A percentile compares a stretch with the other conserved stretches of the same genome.
phyloP scores from a whole-genome alignment of 768 basidiomycete species.

The Lyophyllum shimeji region DNA sequence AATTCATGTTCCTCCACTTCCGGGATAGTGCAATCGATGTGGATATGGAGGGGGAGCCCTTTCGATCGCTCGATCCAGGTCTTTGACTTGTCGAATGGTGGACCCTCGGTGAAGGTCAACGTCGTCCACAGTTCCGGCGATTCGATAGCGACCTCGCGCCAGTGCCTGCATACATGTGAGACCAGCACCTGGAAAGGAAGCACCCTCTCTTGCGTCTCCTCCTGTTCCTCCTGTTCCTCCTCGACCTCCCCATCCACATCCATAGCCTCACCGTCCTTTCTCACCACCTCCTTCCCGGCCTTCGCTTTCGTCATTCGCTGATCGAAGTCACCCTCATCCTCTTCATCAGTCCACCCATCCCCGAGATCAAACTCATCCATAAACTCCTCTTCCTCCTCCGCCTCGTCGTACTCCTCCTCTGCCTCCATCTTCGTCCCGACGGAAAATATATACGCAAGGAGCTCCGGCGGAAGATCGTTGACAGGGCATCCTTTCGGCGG shows the following conservation, averaged over 20 bases:
- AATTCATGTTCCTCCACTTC: slow-evolving; percentile 26
- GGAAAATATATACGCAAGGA: slow-evolving; percentile 56
- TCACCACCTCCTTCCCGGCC: slow-evolving; percentile 17
- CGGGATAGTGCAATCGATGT: slow-evolving; percentile 40
- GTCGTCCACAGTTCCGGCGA: slow-evolving; percentile 58
- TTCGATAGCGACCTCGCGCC: slow-evolving; percentile 54
- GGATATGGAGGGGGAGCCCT: slow-evolving; percentile 52
- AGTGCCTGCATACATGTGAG: slow-evolving; percentile 61
- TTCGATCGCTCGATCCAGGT: slow-evolving; percentile 55
- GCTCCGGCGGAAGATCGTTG: slow-evolving; percentile 53
- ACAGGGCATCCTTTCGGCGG: slow-evolving; percentile 51
- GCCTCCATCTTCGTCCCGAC: slow-evolving; percentile 39
- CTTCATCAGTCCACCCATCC: slow-evolving; percentile 24
- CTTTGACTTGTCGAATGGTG: slow-evolving; percentile 42
- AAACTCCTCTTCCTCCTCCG: slow-evolving; percentile 34
- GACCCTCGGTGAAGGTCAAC: slow-evolving; percentile 38
- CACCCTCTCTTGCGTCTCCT: slow-evolving; percentile 9
- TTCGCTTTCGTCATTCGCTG: slow-evolving; percentile 5
- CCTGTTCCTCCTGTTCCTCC: slow-evolving; percentile 5
- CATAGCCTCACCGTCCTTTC: slow-evolving; percentile 19
- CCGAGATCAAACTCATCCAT: slow-evolving; percentile 32
- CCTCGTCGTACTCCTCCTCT: slow-evolving; percentile 31
- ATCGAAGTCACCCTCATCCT: slow-evolving; percentile 13
- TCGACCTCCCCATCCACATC: slow-evolving; percentile 17
- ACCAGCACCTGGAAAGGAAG: slow-evolving; percentile 51